Evolutionary conservation across 2,329 filamentous ascomycete genomes (phyloP).

Genomic region (Knufia petricola): DNA sequence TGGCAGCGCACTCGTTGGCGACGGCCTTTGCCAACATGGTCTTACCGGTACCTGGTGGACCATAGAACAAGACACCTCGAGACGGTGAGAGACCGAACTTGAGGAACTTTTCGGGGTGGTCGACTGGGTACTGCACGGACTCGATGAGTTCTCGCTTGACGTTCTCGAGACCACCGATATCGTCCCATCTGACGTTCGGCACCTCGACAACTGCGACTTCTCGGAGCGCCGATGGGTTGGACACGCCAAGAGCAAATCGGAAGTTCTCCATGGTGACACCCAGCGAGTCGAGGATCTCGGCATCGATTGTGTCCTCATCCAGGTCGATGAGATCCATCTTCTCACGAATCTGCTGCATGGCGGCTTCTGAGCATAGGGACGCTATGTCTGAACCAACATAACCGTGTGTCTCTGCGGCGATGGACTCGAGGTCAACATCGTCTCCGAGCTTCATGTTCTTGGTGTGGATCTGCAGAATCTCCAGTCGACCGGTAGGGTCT

Average conservation of each 20-base stretch:
- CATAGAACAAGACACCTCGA: constrained; percentile 97
- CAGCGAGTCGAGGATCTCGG: constrained; percentile 93
- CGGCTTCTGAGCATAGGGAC: constrained; percentile 95
- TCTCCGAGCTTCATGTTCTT: constrained; percentile 99
- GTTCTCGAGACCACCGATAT: constrained; percentile 94
- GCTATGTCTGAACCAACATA: constrained; percentile 98
- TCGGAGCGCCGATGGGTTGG: constrained; percentile 95
- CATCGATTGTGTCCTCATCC: constrained; percentile 97
- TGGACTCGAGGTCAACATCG: constrained; percentile 92
- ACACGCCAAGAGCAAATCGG: constrained; percentile 94
- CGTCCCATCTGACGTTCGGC: constrained; percentile 98
- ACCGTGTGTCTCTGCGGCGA: constrained; percentile 95
- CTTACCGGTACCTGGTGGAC: constrained; percentile 99
- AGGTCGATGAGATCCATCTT: constrained; percentile 99
- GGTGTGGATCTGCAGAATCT: constrained; percentile 98
- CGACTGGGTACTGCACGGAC: constrained; percentile 96
- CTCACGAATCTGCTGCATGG: constrained; percentile 99
- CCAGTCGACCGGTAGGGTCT: constrained; percentile 93
- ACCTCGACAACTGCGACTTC: constrained; percentile 99
- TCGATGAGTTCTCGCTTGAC: constrained; percentile 99
- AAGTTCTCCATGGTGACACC: constrained; percentile 99
- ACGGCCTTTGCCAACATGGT: constrained; percentile 98
- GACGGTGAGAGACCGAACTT: constrained; percentile 98
- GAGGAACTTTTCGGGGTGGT: constrained; percentile 99
- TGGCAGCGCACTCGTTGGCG: constrained; percentile 97